Conservation (phyloP, 345 rosid genomes). For the Eucalyptus shirleyi region DNA sequence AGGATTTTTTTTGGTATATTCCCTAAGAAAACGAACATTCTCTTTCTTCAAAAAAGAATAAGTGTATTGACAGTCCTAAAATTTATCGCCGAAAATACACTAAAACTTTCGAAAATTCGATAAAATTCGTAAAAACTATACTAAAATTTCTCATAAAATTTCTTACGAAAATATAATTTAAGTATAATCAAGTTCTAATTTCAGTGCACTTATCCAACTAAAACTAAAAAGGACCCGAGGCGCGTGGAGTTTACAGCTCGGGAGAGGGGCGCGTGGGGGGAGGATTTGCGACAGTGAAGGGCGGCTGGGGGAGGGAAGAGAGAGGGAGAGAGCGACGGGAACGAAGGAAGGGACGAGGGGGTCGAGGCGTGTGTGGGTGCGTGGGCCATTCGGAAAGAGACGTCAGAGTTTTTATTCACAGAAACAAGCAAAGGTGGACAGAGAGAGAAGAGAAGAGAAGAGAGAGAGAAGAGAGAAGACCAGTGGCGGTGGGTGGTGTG, state of each 20-base stretch:
- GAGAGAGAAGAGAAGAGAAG: background rate
- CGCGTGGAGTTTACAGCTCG: background rate
- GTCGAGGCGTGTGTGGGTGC: background rate
- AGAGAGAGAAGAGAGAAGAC: background rate
- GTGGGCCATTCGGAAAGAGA: background rate
- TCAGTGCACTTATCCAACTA: too few relatives aligned
- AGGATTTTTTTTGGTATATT: too few relatives aligned
- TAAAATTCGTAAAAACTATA: too few relatives aligned
- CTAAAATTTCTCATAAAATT: too few relatives aligned
- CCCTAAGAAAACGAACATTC: background rate
- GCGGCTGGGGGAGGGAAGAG: slow-evolving; percentile 6
- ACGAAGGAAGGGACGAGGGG: background rate
- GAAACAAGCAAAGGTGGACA: background rate
- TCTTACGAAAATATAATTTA: accelerated
- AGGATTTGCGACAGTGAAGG: slow-evolving; percentile 2
- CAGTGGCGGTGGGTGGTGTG: background rate
- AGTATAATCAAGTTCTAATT: too few relatives aligned
- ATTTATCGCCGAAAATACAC: accelerated
- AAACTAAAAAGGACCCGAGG: background rate
- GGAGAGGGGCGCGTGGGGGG: background rate
- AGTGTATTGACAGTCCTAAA: accelerated
- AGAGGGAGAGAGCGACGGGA: background rate
- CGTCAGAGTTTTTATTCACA: background rate
- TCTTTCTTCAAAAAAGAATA: background rate
- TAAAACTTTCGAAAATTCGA: accelerated